Percentiles rank a stretch among this genome's conserved stretches.
Evolutionary conservation across 495 filamentous ascomycete genomes (phyloP).

Genomic region (Aspergillus leporis): DNA sequence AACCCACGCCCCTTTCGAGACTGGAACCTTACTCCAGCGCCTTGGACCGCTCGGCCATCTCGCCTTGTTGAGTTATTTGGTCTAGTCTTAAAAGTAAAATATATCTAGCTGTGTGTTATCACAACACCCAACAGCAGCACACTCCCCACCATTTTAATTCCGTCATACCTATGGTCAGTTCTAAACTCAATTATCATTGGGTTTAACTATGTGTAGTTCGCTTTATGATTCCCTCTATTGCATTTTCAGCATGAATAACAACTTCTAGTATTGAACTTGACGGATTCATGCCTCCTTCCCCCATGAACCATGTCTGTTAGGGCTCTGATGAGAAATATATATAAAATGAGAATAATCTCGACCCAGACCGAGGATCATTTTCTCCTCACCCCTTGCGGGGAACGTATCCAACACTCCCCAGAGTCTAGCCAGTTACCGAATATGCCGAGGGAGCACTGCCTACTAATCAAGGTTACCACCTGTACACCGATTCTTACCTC

Average conservation of each 20-base stretch:
- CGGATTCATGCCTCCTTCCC: too few species aligned
- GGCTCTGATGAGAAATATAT: not conserved
- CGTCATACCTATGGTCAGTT: not conserved
- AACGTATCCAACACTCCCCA: not conserved
- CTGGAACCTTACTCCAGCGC: slow-evolving; percentile 12
- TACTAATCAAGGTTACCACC: not conserved
- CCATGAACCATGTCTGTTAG: not conserved
- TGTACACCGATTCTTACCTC: not conserved
- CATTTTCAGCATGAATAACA: too few species aligned
- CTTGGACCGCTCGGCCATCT: slow-evolving; percentile 10
- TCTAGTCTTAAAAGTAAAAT: not conserved
- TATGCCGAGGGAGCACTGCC: not conserved
- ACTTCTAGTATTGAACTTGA: too few species aligned
- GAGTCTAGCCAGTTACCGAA: not conserved
- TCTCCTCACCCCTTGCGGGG: not conserved
- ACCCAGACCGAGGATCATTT: not conserved
- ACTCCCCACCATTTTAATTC: not conserved
- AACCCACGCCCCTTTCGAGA: slow-evolving; percentile 18
- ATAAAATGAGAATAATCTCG: not conserved
- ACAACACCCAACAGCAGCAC: too few species aligned
- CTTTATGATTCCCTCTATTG: too few species aligned
- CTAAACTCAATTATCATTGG: not conserved
- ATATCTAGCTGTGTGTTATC: too few species aligned
- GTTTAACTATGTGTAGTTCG: too few species aligned
- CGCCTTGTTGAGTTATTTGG: too few species aligned